A percentile compares a stretch with the other conserved stretches of the same genome.
These are phyloP conservation scores for Asterochloris sp. DNA, from an alignment of 139 green algal genomes.

Conservation along the genomic window DNA sequence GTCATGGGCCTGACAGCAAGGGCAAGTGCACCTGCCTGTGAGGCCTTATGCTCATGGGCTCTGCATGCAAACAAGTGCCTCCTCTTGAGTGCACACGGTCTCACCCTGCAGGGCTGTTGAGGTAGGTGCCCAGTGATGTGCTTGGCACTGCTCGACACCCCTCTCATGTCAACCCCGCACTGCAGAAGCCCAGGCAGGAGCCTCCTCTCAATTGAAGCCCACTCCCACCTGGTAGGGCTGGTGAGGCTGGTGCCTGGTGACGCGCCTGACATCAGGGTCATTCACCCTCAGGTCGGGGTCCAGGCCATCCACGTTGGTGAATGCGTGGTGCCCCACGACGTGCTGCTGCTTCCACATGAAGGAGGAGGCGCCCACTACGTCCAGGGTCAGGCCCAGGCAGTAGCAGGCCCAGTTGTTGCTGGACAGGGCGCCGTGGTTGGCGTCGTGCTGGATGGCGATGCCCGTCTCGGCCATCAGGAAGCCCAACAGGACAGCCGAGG, in stretches of 20 bases:
- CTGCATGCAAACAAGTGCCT: no score
- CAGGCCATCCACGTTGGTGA: conserved; percentile 62
- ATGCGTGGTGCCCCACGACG: conserved; percentile 70
- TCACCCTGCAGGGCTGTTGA: no score
- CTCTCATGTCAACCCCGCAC: no score
- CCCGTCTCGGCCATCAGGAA: conserved; percentile 57
- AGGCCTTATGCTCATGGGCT: no score
- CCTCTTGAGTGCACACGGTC: no score
- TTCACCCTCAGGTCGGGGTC: conserved; percentile 66
- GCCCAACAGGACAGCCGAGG: conserved; percentile 43
- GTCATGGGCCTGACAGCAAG: no score
- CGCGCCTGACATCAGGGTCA: conserved; percentile 52
- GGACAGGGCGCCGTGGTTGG: conserved; percentile 66
- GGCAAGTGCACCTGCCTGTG: no score
- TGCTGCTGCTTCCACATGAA: conserved; percentile 82
- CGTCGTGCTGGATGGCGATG: conserved; percentile 65
- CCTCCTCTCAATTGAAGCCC: no score
- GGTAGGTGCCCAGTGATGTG: no score
- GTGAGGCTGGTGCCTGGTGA: conserved; percentile 44
- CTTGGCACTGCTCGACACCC: no score
- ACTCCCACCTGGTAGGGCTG: conserved; percentile 29
- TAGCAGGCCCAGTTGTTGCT: conserved; percentile 27
- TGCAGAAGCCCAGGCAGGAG: conserved; percentile 2
- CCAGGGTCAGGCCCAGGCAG: conserved; percentile 47
- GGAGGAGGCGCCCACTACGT: conserved; percentile 62